Conservation (phyloP, 441 rosid species). For the Hura crepitans region DNA sequence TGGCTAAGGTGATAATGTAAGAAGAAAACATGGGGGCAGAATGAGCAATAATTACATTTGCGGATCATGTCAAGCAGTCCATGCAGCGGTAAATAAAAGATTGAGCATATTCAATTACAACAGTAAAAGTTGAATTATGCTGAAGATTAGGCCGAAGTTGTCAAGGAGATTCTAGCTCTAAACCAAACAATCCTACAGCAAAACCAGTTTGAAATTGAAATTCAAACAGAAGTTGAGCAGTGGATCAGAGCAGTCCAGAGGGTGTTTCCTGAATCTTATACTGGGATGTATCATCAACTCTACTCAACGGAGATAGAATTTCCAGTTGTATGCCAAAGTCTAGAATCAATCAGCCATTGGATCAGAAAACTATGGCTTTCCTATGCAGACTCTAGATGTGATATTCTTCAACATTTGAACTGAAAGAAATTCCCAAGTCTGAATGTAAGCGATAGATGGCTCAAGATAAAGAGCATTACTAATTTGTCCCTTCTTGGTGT, state of each 20-base stretch:
- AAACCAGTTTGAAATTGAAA: background rate
- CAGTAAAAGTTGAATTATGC: background rate
- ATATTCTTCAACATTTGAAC: background rate
- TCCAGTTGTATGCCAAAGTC: too few relatives aligned
- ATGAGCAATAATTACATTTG: background rate
- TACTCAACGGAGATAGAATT: background rate
- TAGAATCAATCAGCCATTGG: too few relatives aligned
- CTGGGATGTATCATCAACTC: background rate
- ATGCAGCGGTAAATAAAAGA: background rate
- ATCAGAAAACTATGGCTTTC: too few relatives aligned
- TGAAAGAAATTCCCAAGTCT: background rate
- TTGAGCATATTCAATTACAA: background rate
- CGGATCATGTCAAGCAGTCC: background rate
- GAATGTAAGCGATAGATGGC: background rate
- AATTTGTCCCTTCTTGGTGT: slow-evolving; percentile 1
- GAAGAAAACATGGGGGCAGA: too few relatives aligned
- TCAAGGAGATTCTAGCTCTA: background rate
- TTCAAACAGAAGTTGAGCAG: background rate
- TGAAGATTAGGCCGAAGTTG: background rate
- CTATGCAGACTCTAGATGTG: too few relatives aligned
- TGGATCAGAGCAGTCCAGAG: background rate
- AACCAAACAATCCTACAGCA: background rate
- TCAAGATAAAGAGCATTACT: background rate
- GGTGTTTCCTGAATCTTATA: background rate
- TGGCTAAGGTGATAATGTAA: too few relatives aligned